Evolutionary conservation across 2,329 filamentous ascomycete species (phyloP).

Genomic region (Sporothrix sp.): DNA sequence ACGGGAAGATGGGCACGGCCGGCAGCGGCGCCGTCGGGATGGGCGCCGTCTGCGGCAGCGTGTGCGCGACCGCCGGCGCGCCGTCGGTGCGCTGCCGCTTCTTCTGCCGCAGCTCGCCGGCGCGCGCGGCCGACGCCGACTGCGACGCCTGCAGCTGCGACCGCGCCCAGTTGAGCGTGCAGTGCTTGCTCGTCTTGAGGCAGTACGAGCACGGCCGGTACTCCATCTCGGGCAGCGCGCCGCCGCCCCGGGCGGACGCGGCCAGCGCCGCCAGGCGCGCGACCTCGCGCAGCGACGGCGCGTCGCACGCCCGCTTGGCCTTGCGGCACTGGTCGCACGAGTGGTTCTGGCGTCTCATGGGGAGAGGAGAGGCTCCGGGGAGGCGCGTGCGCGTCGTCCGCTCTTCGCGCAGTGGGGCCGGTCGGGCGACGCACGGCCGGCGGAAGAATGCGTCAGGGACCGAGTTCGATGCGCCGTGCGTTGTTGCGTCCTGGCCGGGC

Average conservation of each 20-base stretch:
- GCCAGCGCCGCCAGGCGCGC: background rate
- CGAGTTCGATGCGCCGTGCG: too few species aligned
- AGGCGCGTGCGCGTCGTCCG: too few species aligned
- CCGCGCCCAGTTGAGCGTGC: conserved; percentile 20
- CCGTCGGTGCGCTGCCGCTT: conserved; percentile 11
- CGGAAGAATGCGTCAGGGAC: background rate
- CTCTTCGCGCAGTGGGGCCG: too few species aligned
- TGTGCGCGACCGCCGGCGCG: background rate
- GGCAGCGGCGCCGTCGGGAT: background rate
- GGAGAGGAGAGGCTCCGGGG: too few species aligned
- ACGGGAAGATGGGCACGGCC: background rate
- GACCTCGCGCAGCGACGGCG: conserved; percentile 15
- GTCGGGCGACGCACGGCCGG: too few species aligned
- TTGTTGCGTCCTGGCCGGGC: too few species aligned
- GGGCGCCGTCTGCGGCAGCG: background rate
- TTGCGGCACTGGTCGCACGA: conserved; percentile 20
- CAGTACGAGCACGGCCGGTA: conserved; percentile 19
- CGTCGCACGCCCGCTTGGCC: conserved; percentile 19
- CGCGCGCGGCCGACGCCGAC: background rate
- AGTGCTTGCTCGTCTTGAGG: conserved; percentile 19
- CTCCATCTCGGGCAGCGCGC: background rate
- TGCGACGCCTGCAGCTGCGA: conserved; percentile 16
- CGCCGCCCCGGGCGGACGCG: background rate
- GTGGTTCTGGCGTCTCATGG: conserved; percentile 19
- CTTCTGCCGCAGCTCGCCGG: conserved; percentile 7